Evolutionary conservation across 2,329 filamentous ascomycete species (phyloP), one percentile per base, ranked within the genome.

Genomic region (Alternaria sp.): DNA sequence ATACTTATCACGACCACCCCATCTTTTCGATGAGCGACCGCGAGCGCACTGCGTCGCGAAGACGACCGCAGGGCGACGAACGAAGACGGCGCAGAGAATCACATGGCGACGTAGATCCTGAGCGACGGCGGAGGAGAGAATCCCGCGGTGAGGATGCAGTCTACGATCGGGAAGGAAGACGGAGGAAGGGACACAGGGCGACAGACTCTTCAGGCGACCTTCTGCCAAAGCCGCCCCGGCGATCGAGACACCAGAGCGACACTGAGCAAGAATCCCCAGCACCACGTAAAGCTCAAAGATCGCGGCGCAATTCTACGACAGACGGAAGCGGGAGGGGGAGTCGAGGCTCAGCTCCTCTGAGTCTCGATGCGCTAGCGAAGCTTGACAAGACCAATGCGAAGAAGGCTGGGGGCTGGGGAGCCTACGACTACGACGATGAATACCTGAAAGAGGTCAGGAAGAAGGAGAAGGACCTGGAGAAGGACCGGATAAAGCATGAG

Each of bases 301-400:
- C 69, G 21, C 62, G 68, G 23, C 67, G 70, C 61, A 71, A 72
- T 45, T 71, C 69, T 23, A 69, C 65, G 1, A 70, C 74, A 25
- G 70, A 71, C 45, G 73, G 74, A 17, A 77, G 74, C 30, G 71
- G 71, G 6, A 75, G 72, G 19, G 76, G 77, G 70, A 72, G 69
- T 59, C 57, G 66, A 9, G 58, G 59, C 30, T 69, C 71, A 54
- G 79, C 79, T 43, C 76, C 79, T 51, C 69, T 85, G 71, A 88
- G 73, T 78, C 82, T 80, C 64, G 86, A 88, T 69, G 88, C 90
- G 6, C 79, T 94, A 52, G 89, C 89, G 12, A 87, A 89, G 72
- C 79, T 94, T 50, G 86, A 93, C 70, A 84, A 87, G 54, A 81
- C 87, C 57, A 90, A 92, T 77, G 83, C 85, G 25, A 85, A 87